A percentile compares a stretch with the other conserved stretches of the same genome.
Evolutionary conservation across 2,329 filamentous ascomycete genomes (phyloP).

Genomic region (Penicillium griseofulvum): DNA sequence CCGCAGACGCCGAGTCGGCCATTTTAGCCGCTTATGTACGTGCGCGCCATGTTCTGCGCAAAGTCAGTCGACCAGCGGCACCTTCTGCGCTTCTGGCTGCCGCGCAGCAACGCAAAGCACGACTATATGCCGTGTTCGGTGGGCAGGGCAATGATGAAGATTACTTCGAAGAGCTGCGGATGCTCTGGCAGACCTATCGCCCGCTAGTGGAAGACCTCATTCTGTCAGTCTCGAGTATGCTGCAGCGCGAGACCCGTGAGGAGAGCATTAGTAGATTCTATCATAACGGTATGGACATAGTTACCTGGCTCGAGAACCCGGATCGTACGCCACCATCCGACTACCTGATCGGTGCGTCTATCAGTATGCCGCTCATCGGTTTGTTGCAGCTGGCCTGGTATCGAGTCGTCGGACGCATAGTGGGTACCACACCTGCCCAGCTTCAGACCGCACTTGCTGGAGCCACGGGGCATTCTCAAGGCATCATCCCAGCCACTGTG

Average conservation of each 20-base stretch:
- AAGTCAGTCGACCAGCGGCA: not conserved
- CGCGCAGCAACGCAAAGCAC: not conserved
- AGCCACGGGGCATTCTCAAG: not conserved
- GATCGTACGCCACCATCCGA: conserved; percentile 29
- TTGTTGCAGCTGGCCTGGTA: conserved; percentile 34
- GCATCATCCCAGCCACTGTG: not conserved
- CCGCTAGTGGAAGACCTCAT: conserved; percentile 9
- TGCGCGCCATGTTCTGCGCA: conserved; percentile 3
- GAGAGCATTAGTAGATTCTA: conserved; percentile 6
- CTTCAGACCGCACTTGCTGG: not conserved
- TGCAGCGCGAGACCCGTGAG: conserved; percentile 6
- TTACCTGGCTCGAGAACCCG: conserved; percentile 25
- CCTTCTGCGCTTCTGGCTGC: not conserved
- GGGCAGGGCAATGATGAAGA: conserved; percentile 30
- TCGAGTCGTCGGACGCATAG: not conserved
- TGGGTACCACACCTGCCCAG: not conserved
- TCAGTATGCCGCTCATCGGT: conserved; percentile 41
- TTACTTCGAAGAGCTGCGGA: conserved; percentile 27
- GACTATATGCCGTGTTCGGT: conserved; percentile 22
- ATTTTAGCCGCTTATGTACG: conserved; percentile 4
- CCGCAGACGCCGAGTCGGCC: conserved; percentile 1
- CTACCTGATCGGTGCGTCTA: conserved; percentile 34
- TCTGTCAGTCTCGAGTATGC: not conserved
- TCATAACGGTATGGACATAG: conserved; percentile 29
- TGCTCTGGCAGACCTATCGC: conserved; percentile 22